Evolutionary conservation across 2,329 filamentous ascomycete species (phyloP).

Genomic region (Colletotrichum ledebouriae): DNA sequence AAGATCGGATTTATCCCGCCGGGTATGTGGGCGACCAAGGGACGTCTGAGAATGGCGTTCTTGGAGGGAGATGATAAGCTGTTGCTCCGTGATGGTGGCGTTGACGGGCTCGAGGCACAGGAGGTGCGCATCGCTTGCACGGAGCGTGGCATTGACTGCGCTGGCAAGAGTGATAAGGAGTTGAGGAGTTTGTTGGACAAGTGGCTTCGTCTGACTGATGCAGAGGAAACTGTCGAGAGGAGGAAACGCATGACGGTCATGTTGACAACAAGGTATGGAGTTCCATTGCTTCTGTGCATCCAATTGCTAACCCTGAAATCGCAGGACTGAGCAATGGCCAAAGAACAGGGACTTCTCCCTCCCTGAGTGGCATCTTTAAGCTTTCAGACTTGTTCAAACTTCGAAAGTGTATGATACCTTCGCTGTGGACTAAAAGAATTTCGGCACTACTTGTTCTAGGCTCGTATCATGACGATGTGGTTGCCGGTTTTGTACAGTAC

Average conservation of each 20-base stretch:
- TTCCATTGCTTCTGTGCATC: background rate
- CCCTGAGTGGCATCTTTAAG: slow-evolving; percentile 57
- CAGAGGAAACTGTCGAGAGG: slow-evolving; percentile 53
- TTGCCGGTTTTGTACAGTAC: slow-evolving; percentile 27
- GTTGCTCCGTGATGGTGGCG: slow-evolving; percentile 74
- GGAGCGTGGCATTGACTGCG: slow-evolving; percentile 74
- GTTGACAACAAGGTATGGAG: slow-evolving; percentile 57
- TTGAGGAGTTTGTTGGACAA: slow-evolving; percentile 61
- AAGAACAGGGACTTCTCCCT: slow-evolving; percentile 56
- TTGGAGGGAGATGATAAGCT: slow-evolving; percentile 79
- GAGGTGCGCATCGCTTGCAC: slow-evolving; percentile 80
- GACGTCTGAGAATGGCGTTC: slow-evolving; percentile 70
- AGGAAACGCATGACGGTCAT: slow-evolving; percentile 56
- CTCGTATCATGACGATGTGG: slow-evolving; percentile 4
- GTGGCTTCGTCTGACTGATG: slow-evolving; percentile 63
- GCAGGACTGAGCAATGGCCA: slow-evolving; percentile 57
- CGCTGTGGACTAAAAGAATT: background rate
- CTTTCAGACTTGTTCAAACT: background rate
- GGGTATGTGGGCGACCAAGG: slow-evolving; percentile 65
- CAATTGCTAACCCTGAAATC: slow-evolving; percentile 33
- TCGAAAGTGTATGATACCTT: slow-evolving; percentile 25
- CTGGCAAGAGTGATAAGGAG: slow-evolving; percentile 69
- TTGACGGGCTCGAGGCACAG: slow-evolving; percentile 66
- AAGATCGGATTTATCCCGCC: slow-evolving; percentile 62
- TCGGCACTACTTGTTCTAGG: background rate